Conservation (phyloP, 73 alveolate species). For the Stentor roeselii region DNA sequence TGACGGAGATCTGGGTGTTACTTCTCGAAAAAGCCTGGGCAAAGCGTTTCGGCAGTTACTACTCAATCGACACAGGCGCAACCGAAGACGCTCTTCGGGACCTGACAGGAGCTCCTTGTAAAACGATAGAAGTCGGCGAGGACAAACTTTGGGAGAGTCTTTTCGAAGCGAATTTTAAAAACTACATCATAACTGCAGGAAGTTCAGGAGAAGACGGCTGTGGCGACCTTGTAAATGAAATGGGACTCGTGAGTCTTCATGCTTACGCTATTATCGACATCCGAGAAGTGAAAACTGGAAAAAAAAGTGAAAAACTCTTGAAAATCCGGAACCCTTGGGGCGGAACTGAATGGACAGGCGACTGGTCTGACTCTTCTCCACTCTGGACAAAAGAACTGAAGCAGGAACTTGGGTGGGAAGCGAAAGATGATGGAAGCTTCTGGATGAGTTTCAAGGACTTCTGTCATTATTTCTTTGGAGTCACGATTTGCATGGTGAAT, state of each 20-base stretch:
- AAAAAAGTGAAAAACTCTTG: conserved; percentile 57
- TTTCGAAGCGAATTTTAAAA: conserved; percentile 56
- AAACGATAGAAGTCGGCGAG: conserved; percentile 63
- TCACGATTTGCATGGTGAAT: conserved; percentile 63
- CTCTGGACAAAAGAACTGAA: conserved; percentile 91
- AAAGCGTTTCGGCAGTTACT: conserved; percentile 90
- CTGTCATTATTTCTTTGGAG: conserved; percentile 61
- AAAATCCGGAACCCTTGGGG: conserved; percentile 98
- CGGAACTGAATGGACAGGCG: conserved; percentile 90
- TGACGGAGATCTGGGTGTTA: conserved; percentile 95
- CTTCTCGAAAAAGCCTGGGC: conserved; percentile 98
- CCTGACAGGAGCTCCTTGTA: conserved; percentile 92
- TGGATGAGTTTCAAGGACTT: conserved; percentile 89
- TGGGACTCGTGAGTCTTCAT: conserved; percentile 84
- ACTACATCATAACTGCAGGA: conserved; percentile 76
- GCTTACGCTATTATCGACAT: conserved; percentile 86
- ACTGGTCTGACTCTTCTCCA: conserved; percentile 82
- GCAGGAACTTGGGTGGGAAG: conserved; percentile 61
- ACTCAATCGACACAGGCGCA: conserved; percentile 85
- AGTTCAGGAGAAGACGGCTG: conserved; percentile 47
- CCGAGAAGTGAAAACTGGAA: conserved; percentile 53
- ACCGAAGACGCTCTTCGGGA: conserved; percentile 82
- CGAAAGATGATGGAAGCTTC: conserved; percentile 81
- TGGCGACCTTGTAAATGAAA: conserved; percentile 50
- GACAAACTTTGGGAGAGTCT: conserved; percentile 69